Conservation (phyloP, 2,329 filamentous ascomycete species). For the Aspergillus brasiliensis region DNA sequence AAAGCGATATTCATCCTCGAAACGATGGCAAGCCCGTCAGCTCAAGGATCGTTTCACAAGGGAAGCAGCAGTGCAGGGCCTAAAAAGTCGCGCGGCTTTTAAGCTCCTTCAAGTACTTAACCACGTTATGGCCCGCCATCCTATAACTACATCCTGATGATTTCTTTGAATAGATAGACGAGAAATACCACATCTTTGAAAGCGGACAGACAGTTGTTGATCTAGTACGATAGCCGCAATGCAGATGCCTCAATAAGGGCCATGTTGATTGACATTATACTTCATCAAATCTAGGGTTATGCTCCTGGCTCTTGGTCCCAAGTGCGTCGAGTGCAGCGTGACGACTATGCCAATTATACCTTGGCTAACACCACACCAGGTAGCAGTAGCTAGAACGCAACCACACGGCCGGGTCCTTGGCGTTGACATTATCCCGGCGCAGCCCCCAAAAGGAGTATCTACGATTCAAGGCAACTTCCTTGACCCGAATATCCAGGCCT, state of each 20-base stretch:
- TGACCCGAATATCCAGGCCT: conserved; percentile 68
- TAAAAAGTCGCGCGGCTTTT: conserved; percentile 91
- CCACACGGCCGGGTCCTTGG: conserved; percentile 81
- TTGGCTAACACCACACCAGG: conserved; percentile 52
- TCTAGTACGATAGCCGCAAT: conserved; percentile 57
- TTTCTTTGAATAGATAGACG: conserved; percentile 66
- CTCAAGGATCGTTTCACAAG: conserved; percentile 69
- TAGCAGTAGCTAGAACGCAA: conserved; percentile 75
- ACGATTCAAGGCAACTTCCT: conserved; percentile 95
- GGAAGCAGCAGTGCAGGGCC: conserved; percentile 73
- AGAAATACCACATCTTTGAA: conserved; percentile 76
- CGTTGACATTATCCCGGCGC: conserved; percentile 90
- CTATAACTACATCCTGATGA: neutral
- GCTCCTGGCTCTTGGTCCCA: conserved; percentile 64
- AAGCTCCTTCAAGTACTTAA: conserved; percentile 77
- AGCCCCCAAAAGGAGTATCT: conserved; percentile 87
- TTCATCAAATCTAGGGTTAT: conserved; percentile 39
- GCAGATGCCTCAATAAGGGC: neutral
- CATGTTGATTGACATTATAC: conserved; percentile 8
- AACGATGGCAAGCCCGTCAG: conserved; percentile 82
- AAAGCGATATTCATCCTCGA: conserved; percentile 59
- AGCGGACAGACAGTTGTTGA: conserved; percentile 85
- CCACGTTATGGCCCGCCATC: neutral
- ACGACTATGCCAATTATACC: neutral
- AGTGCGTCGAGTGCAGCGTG: conserved; percentile 31